phyloP scores from a whole-genome alignment of 2,329 filamentous ascomycete species.

The Penicillium nordicum region DNA sequence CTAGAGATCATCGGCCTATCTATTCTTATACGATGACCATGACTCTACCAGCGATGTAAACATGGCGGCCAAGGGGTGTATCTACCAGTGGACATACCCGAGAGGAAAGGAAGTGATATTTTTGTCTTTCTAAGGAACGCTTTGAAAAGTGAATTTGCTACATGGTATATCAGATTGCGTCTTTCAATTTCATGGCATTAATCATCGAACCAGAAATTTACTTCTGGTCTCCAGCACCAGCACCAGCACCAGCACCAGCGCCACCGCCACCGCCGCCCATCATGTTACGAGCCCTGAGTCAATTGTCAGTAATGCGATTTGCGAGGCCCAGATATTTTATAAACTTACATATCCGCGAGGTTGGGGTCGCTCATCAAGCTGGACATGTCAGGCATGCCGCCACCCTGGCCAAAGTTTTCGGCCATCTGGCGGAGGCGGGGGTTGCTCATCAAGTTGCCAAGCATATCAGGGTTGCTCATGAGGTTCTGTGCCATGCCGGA shows the following conservation, averaged over 20 bases:
- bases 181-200: constrained; percentile 15
- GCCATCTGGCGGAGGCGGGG: constrained; percentile 85
- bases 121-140: constrained; percentile 20
- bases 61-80: background rate
- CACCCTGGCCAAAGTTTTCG: constrained; percentile 66
- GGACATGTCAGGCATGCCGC: constrained; percentile 84
- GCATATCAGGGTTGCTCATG: constrained; percentile 93
- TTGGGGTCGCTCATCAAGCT: constrained; percentile 87
- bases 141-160: constrained; percentile 17
- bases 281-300: constrained; percentile 60
- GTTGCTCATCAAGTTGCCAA: constrained; percentile 92
- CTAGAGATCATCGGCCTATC: too few species aligned
- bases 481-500: constrained; percentile 93
- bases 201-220: constrained; percentile 12
- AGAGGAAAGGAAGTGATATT: background rate
- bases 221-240: constrained; percentile 18
- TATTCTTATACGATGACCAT: background rate
- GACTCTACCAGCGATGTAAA: background rate
- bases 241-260: background rate
- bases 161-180: constrained; percentile 20
- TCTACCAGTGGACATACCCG: background rate
- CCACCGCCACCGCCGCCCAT: constrained; percentile 53
- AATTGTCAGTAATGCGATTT: constrained; percentile 8
- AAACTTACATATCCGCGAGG: constrained; percentile 85
- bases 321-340: background rate